Percentiles rank a stretch among this genome's conserved stretches.
These are phyloP conservation scores for Eucommia ulmoides DNA, from an alignment of 257 asterid genomes.

Conservation along the genomic window DNA sequence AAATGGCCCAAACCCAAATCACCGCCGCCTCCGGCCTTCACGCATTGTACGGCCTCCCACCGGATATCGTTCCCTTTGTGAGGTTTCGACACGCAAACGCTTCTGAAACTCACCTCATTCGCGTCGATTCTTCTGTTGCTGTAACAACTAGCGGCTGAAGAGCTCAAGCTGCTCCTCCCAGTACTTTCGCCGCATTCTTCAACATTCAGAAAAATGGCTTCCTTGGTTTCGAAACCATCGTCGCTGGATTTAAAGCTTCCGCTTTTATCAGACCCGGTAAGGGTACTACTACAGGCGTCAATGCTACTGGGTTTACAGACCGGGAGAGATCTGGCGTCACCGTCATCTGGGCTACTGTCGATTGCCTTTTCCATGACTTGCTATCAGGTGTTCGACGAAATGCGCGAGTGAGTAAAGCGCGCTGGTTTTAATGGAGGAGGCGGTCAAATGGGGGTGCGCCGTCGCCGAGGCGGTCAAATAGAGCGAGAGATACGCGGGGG, in stretches of 20 bases:
- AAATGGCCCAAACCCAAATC: conserved; percentile 68
- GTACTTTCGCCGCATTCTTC: conserved; percentile 20
- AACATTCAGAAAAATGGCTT: conserved; percentile 12
- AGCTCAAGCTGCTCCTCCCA: conserved; percentile 29
- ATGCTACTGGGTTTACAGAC: conserved; percentile 30
- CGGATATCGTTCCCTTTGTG: conserved; percentile 65
- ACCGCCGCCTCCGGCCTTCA: conserved; percentile 37
- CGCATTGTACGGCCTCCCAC: conserved; percentile 69
- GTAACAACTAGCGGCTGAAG: conserved; percentile 20
- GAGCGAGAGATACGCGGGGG: conserved; percentile 46
- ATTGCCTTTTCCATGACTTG: conserved; percentile 31
- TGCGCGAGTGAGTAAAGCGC: conserved; percentile 17
- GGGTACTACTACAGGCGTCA: conserved; percentile 31
- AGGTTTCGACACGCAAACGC: conserved; percentile 54
- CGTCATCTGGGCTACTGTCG: conserved; percentile 14
- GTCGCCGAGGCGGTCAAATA: conserved; percentile 78
- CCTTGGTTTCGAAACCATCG: conserved; percentile 30
- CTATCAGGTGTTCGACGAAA: conserved; percentile 30
- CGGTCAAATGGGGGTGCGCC: conserved; percentile 48
- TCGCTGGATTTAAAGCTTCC: conserved; percentile 14
- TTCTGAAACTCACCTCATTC: conserved; percentile 48
- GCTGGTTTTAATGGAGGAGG: conserved; percentile 19
- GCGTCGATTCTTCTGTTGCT: conserved; percentile 17
- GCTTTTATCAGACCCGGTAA: conserved; percentile 32
- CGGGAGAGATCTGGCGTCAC: conserved; percentile 24